Evolutionary conservation across 179 eudicot genomes (phyloP), one percentile per base, ranked within the genome.

Genomic region (Carnegiea gigantea): DNA sequence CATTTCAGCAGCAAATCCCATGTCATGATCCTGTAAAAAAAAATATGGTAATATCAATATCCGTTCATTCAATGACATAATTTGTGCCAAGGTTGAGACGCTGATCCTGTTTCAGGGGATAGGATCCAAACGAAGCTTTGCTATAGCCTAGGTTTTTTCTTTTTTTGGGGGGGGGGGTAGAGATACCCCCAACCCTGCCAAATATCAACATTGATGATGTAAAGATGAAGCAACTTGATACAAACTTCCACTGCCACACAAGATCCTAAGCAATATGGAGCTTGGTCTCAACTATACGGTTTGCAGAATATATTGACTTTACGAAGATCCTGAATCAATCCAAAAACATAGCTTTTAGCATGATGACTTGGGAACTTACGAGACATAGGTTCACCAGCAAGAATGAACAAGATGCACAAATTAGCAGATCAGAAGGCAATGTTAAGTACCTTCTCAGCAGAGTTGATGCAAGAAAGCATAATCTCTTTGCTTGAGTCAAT

Each of bases 391-490:
- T 23, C 28, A 28, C n/a, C 44, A 70, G 44, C 73, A 70, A 14
- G 46, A 70, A 33, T 5, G 23, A 70, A 70, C 73, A 70, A 15
- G 73, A 68, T 30, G 20, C 18, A 70, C 9, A 36, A 21, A 36
- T 70, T 17, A 17, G n/a, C 23, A 36, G n/a, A 36, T 30, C 46
- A 70, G n/a, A 70, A 65, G 70, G 49, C 18, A 36, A 30, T 0
- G 62, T 14, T 71, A 9, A 44, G 17, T 88, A 93, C 95, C 95
- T 89, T 87, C 46, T 74, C 81, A 82, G 15, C 60, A 28, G 73
- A 44, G 75, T 82, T 76, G 7, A 75, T 24, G 76, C 65, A 77
- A 81, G 83, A 40, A 28, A 23, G 44, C 38, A 73, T 60, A 36
- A 82, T 28, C 77, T 82, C 86, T 54, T 84, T 64, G 57, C 60